Base-by-base conservation (phyloP, 352 stramenopile species). In the Phytophthora tubulina region DNA sequence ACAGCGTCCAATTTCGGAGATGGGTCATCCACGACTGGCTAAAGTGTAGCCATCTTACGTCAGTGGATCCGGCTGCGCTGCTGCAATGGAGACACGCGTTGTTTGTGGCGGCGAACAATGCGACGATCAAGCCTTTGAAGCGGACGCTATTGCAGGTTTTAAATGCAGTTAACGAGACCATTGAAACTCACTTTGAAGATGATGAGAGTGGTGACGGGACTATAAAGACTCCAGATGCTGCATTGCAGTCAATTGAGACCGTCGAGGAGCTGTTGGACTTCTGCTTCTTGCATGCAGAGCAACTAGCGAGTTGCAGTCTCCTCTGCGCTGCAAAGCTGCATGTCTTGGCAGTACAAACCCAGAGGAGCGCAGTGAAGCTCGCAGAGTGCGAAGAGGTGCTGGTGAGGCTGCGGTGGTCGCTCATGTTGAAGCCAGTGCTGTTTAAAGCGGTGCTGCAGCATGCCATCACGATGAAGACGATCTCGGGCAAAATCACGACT, bases 291-390 rank as follows among this genome's bases (percentile, higher is more conserved):
- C 53, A 86, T 48, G 68, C 70, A 1, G 44, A 77, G 10, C 62
- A 76, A 14, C 68, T 90, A 38, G 63, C 70, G 17, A 71, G 49
- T 46, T 82, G 66, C 31, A 70, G 70, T 32, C 21, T 80, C 9
- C 60, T 91, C 6, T 88, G 83, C 49, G 81, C 81, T 35, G 69
- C 73, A 14, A 90, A 88, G 35, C 44, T 88, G 21, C 66, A 78
- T 5, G 68, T 67, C 4, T n/a, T 87, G 4, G 56, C 65, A 4
- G 51, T 63, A 13, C 66, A 46, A 27, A 60, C 52, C 3, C 54
- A 64, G 58, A 72, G 61, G 17, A 65, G 49, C 33, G 36, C 62
- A 6, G 38, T 57, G 15, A 77, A 73, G 4, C 56, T 73, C 4
- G 33, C 48, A 0, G 62, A 69, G 21, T 57, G 71, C 4, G 73